A percentile compares a stretch with the other conserved stretches of the same genome.
These are phyloP conservation scores for Pseudozyma pruni DNA, from an alignment of 1,284 basidiomycete genomes.

Conservation along the genomic window DNA sequence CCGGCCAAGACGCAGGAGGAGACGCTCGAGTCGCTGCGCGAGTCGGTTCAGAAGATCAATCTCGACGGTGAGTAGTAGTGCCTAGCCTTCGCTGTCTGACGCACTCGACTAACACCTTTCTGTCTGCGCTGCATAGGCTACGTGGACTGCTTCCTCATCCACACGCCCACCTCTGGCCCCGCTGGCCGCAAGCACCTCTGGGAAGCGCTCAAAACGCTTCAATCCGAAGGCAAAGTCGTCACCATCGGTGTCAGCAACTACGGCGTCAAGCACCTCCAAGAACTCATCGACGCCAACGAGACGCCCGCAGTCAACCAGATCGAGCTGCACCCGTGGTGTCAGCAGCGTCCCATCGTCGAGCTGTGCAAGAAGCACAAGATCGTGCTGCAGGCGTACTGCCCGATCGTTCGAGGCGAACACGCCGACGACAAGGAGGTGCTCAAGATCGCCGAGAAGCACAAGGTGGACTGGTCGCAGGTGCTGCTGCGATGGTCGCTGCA, in stretches of 20 bases:
- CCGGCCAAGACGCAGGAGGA: slow-evolving; percentile 22
- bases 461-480: slow-evolving; percentile 45
- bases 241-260: slow-evolving; percentile 47
- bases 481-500: slow-evolving; percentile 43
- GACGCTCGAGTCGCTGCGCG: slow-evolving; percentile 32
- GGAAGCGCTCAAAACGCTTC: slow-evolving; percentile 43
- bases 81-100: not conserved
- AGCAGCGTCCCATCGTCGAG: slow-evolving; percentile 43
- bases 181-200: slow-evolving; percentile 42
- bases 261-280: slow-evolving; percentile 41
- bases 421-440: slow-evolving; percentile 27
- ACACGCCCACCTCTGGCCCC: slow-evolving; percentile 43
- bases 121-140: slow-evolving; percentile 15
- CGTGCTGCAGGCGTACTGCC: slow-evolving; percentile 47
- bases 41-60: slow-evolving; percentile 32
- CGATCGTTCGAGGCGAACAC: slow-evolving; percentile 40
- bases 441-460: slow-evolving; percentile 40
- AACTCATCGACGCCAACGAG: slow-evolving; percentile 27
- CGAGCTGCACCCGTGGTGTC: slow-evolving; percentile 50
- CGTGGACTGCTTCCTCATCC: slow-evolving; percentile 50
- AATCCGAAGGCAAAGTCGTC: slow-evolving; percentile 35
- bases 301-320: slow-evolving; percentile 43
- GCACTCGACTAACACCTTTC: not conserved
- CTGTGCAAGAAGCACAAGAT: slow-evolving; percentile 42
- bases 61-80: too few species aligned